Base-by-base conservation (phyloP, 2,329 filamentous ascomycete genomes). In the Byssoonygena ceratinophila region DNA sequence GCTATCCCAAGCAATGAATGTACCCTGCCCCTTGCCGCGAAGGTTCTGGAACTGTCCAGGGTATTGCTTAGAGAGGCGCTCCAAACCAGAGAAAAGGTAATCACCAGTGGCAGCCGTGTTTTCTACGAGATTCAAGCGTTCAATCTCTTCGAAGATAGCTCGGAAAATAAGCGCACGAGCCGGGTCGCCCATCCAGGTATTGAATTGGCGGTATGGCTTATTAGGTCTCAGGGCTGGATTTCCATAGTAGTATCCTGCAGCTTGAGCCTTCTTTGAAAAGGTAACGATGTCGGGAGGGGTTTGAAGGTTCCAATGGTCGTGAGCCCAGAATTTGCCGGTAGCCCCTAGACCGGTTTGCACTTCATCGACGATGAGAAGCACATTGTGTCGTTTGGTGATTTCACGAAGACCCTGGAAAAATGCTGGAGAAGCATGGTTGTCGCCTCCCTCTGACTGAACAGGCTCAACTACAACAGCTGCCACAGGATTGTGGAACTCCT, bases 101-200 rank as follows among this genome's bases (percentile, higher is more conserved):
- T 84, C 80, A 56, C 89, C 89, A 12, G 87, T 84, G 54, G 73
- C 71, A 32, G 86, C 85, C 1, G 90, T 94, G 71, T 88, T 77
- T 64, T 80, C 75, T 48, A 95, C 87, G n/a, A 95, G 78, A 62
- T 84, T 79, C 53, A 86, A 75, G 47, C 81, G 75, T 69, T 88
- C 75, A 53, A 94, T 83, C 73, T 95, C 88, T 54, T 85, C 72
- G 65, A 91, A 80, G 71, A 95, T 94, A 63, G 82, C 84, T 58
- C 85, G 81, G 83, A 94, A 94, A 59, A 95, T 77, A 55, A 95
- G 74, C 14, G 85, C 87, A 55, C 87, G 83, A 12, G 85, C 83
- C 14, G 89, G 89, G 72, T 95, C 89, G 63, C 89, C 89, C 84
- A 95, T 94, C 89, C 89, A 95, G 46, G 88, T 95, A 77, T 95